Evolutionary conservation across 257 asterid species (phyloP).

Genomic region (Verbena officinalis): DNA sequence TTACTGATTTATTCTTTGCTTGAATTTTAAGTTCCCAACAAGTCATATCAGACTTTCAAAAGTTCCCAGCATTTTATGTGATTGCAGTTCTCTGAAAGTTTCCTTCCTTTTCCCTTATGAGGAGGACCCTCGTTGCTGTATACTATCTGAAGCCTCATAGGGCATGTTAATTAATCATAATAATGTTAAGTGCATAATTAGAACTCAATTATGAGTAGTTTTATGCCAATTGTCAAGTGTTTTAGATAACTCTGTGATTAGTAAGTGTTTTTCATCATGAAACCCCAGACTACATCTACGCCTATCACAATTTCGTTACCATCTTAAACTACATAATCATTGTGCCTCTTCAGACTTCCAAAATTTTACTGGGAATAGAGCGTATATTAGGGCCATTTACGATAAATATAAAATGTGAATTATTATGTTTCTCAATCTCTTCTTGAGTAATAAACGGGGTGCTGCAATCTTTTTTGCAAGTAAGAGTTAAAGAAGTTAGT

Average conservation of each 20-base stretch:
- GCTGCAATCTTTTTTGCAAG: constrained; percentile 15
- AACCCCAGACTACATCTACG: constrained; percentile 1
- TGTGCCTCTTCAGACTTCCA: constrained; percentile 1
- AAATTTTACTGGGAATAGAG: neutral
- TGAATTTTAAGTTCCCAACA: constrained; percentile 14
- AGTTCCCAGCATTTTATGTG: constrained; percentile 6
- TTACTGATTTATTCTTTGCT: constrained; percentile 6
- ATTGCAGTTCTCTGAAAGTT: constrained; percentile 6
- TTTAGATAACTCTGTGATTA: constrained; percentile 6
- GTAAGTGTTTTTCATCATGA: constrained; percentile 12
- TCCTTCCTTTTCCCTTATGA: constrained; percentile 16
- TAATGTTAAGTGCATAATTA: neutral
- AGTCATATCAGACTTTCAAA: constrained; percentile 12
- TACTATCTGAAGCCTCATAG: constrained; percentile 3
- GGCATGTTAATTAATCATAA: neutral
- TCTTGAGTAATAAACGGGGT: neutral
- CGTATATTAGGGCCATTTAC: constrained; percentile 16
- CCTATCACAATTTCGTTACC: constrained; percentile 20
- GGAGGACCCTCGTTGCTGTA: neutral
- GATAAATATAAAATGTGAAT: constrained; percentile 1
- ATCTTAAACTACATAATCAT: constrained; percentile 1
- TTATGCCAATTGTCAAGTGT: neutral
- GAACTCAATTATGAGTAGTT: neutral
- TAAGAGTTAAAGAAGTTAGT: constrained; percentile 3
- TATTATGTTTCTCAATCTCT: constrained; percentile 7